Conservation (phyloP, 164 flowering plant genomes). For the Umbellularia californica region DNA sequence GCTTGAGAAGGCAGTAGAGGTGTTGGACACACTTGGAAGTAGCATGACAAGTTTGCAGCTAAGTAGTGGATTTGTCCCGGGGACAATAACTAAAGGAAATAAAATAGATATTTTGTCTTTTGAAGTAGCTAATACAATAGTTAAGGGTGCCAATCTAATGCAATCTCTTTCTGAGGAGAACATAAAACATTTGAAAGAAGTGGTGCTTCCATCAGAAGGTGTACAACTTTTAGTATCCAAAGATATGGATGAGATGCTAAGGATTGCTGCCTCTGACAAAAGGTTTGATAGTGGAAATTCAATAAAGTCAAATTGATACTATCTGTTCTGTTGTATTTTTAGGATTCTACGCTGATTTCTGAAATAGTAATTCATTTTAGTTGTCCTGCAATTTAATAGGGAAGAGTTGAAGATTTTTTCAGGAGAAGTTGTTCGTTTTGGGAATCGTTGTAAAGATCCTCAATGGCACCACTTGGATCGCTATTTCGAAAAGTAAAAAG, state of each 20-base stretch:
- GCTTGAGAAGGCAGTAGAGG: constrained; percentile 87
- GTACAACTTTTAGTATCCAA: constrained; percentile 65
- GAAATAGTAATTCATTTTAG: constrained; percentile 1
- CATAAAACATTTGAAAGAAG: constrained; percentile 66
- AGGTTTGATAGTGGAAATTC: constrained; percentile 37
- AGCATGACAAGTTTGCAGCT: constrained; percentile 74
- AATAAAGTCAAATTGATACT: neutral
- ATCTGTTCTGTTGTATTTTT: neutral
- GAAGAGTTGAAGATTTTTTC: constrained; percentile 79
- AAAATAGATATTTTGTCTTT: constrained; percentile 75
- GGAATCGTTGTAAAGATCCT: constrained; percentile 94
- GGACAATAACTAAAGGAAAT: constrained; percentile 66
- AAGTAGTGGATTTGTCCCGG: constrained; percentile 67
- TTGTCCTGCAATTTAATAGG: constrained; percentile 35
- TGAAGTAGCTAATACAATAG: constrained; percentile 90
- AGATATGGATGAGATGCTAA: constrained; percentile 70
- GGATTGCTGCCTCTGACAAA: constrained; percentile 87
- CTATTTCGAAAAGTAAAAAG: constrained; percentile 70
- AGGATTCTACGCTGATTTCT: neutral
- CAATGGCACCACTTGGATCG: constrained; percentile 91
- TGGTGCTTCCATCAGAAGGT: constrained; percentile 76
- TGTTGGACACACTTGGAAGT: constrained; percentile 89
- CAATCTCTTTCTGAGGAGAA: constrained; percentile 77
- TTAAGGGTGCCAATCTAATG: constrained; percentile 84
- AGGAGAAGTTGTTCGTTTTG: constrained; percentile 88